Percentiles rank a stretch among this genome's conserved stretches.
These are phyloP conservation scores for Grosmannia penicillata DNA, from an alignment of 2,329 filamentous ascomycete genomes.

Conservation along the genomic window DNA sequence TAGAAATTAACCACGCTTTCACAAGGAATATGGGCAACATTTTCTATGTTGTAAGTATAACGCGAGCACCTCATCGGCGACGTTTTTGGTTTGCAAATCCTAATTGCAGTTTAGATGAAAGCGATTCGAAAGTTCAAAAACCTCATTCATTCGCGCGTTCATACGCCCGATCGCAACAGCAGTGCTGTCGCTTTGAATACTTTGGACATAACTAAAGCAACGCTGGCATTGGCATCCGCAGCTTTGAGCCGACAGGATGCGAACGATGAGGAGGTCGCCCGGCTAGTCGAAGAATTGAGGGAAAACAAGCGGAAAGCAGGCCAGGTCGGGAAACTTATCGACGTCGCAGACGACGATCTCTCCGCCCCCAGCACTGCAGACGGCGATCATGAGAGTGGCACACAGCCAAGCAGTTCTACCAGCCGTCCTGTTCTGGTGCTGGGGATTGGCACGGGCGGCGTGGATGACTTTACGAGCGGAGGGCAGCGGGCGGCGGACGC, in stretches of 20 bases:
- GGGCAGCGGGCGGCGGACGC: conserved; percentile 20
- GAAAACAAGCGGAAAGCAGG: conserved; percentile 21
- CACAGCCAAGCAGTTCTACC: conserved; percentile 37
- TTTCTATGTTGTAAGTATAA: conserved; percentile 62
- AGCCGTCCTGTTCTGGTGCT: conserved; percentile 52
- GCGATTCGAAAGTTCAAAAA: conserved; percentile 81
- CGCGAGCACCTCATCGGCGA: no score
- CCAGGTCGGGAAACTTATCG: conserved; percentile 9
- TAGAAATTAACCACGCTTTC: conserved; percentile 82
- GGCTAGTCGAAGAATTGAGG: conserved; percentile 31
- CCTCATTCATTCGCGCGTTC: conserved; percentile 36
- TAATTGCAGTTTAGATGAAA: conserved; percentile 48
- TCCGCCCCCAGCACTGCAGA: not conserved
- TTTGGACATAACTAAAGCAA: no score
- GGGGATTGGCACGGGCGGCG: conserved; percentile 56
- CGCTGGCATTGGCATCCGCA: conserved; percentile 2
- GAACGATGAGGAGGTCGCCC: conserved; percentile 28
- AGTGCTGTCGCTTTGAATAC: no score
- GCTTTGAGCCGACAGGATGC: not conserved
- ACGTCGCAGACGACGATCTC: not conserved
- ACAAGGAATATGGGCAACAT: conserved; percentile 80
- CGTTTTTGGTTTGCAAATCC: not conserved
- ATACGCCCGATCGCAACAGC: no score
- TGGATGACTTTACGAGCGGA: conserved; percentile 27
- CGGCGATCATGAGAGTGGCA: conserved; percentile 38